phyloP scores from a whole-genome alignment of 257 asterid genomes.

The Cordia subcordata region DNA sequence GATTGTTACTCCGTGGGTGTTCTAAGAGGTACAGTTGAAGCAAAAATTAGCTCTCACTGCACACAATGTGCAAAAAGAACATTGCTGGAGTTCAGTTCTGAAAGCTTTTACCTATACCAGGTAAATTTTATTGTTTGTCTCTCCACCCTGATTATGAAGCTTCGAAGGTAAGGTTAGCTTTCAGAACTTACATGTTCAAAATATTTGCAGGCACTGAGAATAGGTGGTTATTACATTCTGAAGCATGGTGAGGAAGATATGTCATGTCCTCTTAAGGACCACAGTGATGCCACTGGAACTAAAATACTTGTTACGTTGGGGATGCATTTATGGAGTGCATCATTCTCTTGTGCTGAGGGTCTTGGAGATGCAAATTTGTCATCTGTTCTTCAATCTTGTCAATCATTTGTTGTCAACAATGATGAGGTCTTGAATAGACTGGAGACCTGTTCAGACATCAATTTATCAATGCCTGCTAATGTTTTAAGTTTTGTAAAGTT shows the following conservation, averaged over 20 bases:
- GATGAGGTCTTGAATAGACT: constrained; percentile 19
- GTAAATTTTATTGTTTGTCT: constrained; percentile 25
- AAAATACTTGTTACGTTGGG: constrained; percentile 39
- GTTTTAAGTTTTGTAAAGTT: constrained; percentile 39
- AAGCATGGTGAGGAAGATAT: constrained; percentile 42
- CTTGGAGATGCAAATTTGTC: constrained; percentile 35
- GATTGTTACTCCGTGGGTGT: constrained; percentile 33
- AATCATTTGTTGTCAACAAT: constrained; percentile 22
- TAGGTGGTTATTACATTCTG: constrained; percentile 58
- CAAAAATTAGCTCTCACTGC: constrained; percentile 32
- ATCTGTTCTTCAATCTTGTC: constrained; percentile 9
- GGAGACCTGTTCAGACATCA: constrained; percentile 40
- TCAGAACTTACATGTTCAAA: constrained; percentile 7
- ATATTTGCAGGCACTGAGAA: constrained; percentile 58
- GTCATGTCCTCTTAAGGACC: constrained; percentile 31
- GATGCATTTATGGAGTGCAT: constrained; percentile 45
- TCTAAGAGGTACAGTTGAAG: constrained; percentile 35
- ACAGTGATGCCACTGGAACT: constrained; percentile 20
- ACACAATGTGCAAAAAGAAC: constrained; percentile 37
- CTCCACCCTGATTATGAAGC: background rate
- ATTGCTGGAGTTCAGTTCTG: constrained; percentile 60
- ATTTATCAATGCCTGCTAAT: constrained; percentile 39
- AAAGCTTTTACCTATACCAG: constrained; percentile 49
- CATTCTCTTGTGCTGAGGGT: constrained; percentile 40
- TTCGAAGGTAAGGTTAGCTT: background rate